Evolutionary conservation across 495 filamentous ascomycete species (phyloP), one percentile per base, ranked within the genome.

Genomic region (Rhizodiscina lignyota): DNA sequence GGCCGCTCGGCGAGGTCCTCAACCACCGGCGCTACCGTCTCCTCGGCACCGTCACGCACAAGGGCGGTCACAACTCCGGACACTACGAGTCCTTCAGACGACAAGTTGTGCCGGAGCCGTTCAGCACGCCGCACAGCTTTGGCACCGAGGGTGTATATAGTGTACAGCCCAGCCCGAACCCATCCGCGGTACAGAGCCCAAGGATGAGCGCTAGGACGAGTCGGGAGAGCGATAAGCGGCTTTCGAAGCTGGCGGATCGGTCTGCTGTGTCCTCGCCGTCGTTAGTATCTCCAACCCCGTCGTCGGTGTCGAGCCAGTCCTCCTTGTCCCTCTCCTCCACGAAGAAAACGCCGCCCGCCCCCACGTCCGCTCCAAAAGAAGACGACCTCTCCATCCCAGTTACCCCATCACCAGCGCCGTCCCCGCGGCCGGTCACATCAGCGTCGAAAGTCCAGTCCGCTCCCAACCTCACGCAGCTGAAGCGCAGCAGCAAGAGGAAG

Each of bases 1-100:
- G 96, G 15, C 67, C 76, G 0, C 61, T 99, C 4, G 89, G 89
- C 13, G 74, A 83, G 2, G 64, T 96, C 13, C 57, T 91, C 15
- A 70, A 74, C 34, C 74, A 74, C 41, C 77, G 70, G 37, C 78
- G 67, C 43, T 99, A 92, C 62, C 83, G 76, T 45, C 67, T 99
- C 2, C 71, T 91, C 2, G 81, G 77, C 8, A 74, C 92, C 28
- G 79, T 99, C 32, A 89, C 80, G 19, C 89, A 99, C 50, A 94
- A 92, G 49, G 89, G 89, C 15, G 91, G 79, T 40, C 89, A 99
- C 56, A 75, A 93, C 45, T 92, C 83, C 39, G 89, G 89, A 1
- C 89, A 99, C 52, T 99, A 99, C 55, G 89, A 99, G 52, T 83
- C 85, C 1, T 96, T 96, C 57, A 70, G 89, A 20, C 70, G 89